phyloP scores from a whole-genome alignment of 768 basidiomycete species.

The Xerocomus brunneocitrinus region DNA sequence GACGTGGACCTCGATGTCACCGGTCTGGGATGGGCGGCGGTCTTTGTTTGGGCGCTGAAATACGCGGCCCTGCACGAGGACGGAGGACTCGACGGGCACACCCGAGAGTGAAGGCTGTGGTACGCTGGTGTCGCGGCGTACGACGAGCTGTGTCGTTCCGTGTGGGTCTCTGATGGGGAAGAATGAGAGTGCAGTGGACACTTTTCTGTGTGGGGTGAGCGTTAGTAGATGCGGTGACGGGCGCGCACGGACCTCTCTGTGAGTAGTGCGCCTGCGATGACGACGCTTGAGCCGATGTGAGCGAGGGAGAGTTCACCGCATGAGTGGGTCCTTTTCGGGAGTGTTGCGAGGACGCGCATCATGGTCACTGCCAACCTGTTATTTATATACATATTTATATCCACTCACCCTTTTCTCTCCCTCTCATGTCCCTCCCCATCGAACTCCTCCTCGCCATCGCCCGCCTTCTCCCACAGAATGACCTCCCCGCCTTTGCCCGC shows the following conservation, averaged over 20 bases:
- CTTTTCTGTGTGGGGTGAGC: slow-evolving; percentile 51
- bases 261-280: slow-evolving; percentile 79
- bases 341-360: slow-evolving; percentile 43
- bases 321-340: slow-evolving; percentile 55
- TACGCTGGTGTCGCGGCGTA: slow-evolving; percentile 40
- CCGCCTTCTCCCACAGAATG: slow-evolving; percentile 29
- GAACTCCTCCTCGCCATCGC: slow-evolving; percentile 60
- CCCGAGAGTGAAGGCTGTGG: slow-evolving; percentile 45
- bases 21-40: slow-evolving; percentile 57
- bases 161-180: slow-evolving; percentile 78
- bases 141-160: slow-evolving; percentile 76
- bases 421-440: slow-evolving; percentile 39
- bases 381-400: neutral
- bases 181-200: slow-evolving; percentile 70
- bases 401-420: neutral
- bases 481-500: slow-evolving; percentile 48
- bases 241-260: slow-evolving; percentile 57
- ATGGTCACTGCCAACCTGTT: neutral
- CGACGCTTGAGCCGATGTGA: slow-evolving; percentile 54
- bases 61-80: slow-evolving; percentile 75
- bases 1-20: slow-evolving; percentile 79
- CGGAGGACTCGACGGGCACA: slow-evolving; percentile 72
- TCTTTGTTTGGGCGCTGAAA: slow-evolving; percentile 56
- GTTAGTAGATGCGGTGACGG: slow-evolving; percentile 28
- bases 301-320: slow-evolving; percentile 53